Evolutionary conservation across 164 flowering plant species (phyloP).

Genomic region (Nymphaea colorata): DNA sequence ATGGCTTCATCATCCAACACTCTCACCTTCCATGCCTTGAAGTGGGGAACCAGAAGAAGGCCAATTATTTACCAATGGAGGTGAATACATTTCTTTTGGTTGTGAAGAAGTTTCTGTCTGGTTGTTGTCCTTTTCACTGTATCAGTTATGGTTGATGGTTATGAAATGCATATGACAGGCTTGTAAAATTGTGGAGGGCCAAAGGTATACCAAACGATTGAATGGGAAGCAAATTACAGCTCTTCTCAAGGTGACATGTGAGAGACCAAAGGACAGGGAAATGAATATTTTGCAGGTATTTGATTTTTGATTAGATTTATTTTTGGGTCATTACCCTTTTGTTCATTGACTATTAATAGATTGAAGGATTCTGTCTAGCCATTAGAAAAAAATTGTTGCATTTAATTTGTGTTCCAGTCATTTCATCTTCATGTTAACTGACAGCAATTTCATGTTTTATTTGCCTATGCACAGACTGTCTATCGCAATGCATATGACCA

Average conservation of each 20-base stretch:
- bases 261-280: slow-evolving; percentile 44
- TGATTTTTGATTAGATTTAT: not conserved
- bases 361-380: too few species aligned
- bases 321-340: not conserved
- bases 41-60: slow-evolving; percentile 54
- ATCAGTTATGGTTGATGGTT: not conserved
- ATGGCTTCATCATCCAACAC: slow-evolving; percentile 49
- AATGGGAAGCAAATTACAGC: slow-evolving; percentile 55
- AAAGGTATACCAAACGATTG: slow-evolving; percentile 45
- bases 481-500: slow-evolving; percentile 37
- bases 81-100: slow-evolving; percentile 9
- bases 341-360: too few species aligned
- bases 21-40: slow-evolving; percentile 58
- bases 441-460: not conserved
- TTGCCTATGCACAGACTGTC: slow-evolving; percentile 26
- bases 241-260: slow-evolving; percentile 43
- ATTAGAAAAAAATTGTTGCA: too few species aligned
- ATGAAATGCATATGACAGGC: slow-evolving; percentile 15
- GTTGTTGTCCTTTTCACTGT: not conserved
- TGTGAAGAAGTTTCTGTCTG: not conserved
- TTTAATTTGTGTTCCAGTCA: too few species aligned
- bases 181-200: slow-evolving; percentile 48
- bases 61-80: slow-evolving; percentile 72
- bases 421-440: too few species aligned
- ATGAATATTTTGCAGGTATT: slow-evolving; percentile 38